A percentile compares a stretch with the other conserved stretches of the same genome.
Evolutionary conservation across 305 asterid species (phyloP).

Genomic region (Solanum hybrid): DNA sequence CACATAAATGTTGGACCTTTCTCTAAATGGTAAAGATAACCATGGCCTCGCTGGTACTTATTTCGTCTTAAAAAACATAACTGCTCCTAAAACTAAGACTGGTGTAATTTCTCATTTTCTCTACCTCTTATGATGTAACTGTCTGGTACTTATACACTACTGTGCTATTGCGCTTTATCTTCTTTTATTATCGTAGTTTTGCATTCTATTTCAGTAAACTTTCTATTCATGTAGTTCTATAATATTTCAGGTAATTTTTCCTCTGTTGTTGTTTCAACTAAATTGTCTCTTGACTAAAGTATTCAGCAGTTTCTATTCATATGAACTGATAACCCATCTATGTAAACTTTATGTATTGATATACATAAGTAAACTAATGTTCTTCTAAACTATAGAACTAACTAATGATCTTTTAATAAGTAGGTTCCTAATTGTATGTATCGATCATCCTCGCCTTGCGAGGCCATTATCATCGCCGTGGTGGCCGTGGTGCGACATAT

Average conservation of each 20-base stretch:
- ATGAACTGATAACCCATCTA: neutral
- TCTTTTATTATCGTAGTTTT: no score
- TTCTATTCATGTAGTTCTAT: no score
- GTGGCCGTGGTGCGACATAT: neutral
- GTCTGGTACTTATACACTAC: no score
- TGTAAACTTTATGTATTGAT: neutral
- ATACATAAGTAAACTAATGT: neutral
- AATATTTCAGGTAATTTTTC: no score
- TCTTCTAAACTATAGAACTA: neutral
- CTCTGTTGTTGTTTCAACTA: no score
- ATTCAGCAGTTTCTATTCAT: neutral
- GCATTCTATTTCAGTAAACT: no score
- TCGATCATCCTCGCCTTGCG: neutral
- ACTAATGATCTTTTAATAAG: neutral
- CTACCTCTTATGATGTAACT: neutral
- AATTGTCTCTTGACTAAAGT: neutral
- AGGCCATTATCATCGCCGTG: neutral
- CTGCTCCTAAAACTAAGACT: neutral
- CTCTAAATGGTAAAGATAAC: neutral
- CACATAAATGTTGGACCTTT: neutral
- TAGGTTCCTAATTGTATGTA: neutral
- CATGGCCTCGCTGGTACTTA: neutral
- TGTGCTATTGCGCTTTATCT: no score
- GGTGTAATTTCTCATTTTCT: neutral
- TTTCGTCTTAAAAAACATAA: neutral